These are phyloP conservation scores for Astrephomene gubernaculifera DNA, from an alignment of 139 green algal genomes.

Conservation along the genomic window DNA sequence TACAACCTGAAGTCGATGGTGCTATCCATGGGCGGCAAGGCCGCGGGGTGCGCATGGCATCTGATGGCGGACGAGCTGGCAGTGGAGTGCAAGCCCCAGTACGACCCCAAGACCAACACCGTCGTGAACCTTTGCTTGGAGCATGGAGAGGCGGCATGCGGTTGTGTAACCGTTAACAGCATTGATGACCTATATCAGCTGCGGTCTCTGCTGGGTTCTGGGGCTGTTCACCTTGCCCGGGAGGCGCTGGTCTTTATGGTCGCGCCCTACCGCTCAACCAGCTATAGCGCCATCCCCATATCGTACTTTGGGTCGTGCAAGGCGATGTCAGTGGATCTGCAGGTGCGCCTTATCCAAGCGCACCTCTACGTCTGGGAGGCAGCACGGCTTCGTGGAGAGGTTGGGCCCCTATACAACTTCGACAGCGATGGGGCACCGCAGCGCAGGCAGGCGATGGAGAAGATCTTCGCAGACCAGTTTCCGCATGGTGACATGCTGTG, in stretches of 20 bases:
- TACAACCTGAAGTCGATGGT: background rate
- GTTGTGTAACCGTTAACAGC: background rate
- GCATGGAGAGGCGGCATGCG: background rate
- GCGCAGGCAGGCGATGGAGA: background rate
- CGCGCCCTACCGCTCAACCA: background rate
- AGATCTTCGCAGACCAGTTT: background rate
- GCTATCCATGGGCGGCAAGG: background rate
- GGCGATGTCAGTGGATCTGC: background rate
- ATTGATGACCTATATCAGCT: background rate
- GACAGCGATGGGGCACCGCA: background rate
- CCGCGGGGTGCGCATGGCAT: background rate
- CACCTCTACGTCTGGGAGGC: background rate
- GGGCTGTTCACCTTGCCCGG: background rate
- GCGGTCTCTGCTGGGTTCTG: background rate
- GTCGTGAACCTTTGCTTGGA: background rate
- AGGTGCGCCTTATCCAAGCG: background rate
- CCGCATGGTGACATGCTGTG: background rate
- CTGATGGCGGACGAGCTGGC: background rate
- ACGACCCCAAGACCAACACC: background rate
- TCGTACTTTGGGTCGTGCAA: background rate
- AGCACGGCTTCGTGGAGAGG: background rate
- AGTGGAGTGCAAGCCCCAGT: background rate
- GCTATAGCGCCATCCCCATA: background rate
- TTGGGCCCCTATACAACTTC: background rate
- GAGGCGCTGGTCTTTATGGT: background rate